A percentile compares a stretch with the other conserved stretches of the same genome.
phyloP scores from a whole-genome alignment of 805 yeast genomes.

The Metschnikowia shivogae region DNA sequence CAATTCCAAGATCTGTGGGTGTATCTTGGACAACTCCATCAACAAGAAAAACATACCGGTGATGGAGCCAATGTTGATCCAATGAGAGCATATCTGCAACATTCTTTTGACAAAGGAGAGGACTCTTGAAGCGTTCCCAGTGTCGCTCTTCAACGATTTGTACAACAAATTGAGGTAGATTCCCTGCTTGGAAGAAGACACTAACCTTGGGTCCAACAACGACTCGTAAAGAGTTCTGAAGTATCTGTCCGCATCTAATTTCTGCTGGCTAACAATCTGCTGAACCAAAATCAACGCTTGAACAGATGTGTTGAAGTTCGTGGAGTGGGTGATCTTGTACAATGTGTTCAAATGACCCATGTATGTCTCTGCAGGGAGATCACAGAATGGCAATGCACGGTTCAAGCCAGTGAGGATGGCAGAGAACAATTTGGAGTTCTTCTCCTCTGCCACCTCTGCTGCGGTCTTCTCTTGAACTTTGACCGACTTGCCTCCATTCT shows the following conservation, averaged over 20 bases:
- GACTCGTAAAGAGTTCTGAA: constrained; percentile 89
- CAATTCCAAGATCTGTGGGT: constrained; percentile 66
- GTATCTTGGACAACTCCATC: constrained; percentile 58
- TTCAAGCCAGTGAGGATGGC: constrained; percentile 92
- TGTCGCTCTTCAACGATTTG: constrained; percentile 76
- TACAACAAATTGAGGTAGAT: constrained; percentile 82
- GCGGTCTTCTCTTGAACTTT: constrained; percentile 58
- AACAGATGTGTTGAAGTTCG: constrained; percentile 89
- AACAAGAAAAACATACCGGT: constrained; percentile 78
- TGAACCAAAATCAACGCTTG: constrained; percentile 86
- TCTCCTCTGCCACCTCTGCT: constrained; percentile 67
- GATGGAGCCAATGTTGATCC: constrained; percentile 85
- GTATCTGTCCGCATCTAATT: constrained; percentile 60
- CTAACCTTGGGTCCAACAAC: constrained; percentile 76
- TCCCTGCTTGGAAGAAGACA: constrained; percentile 87
- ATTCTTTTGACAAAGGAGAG: constrained; percentile 89
- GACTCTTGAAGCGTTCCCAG: constrained; percentile 53
- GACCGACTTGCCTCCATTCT: constrained; percentile 82
- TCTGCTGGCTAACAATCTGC: constrained; percentile 67
- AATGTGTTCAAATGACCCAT: constrained; percentile 76
- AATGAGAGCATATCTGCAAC: constrained; percentile 75
- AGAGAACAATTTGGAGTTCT: constrained; percentile 76
- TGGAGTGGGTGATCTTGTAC: constrained; percentile 86
- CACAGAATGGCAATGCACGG: constrained; percentile 91
- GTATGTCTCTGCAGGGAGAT: constrained; percentile 65